Percentiles rank a stretch among this genome's conserved stretches.
Conservation (phyloP, 2,329 filamentous ascomycete genomes). For the Beauveria asiatica region DNA sequence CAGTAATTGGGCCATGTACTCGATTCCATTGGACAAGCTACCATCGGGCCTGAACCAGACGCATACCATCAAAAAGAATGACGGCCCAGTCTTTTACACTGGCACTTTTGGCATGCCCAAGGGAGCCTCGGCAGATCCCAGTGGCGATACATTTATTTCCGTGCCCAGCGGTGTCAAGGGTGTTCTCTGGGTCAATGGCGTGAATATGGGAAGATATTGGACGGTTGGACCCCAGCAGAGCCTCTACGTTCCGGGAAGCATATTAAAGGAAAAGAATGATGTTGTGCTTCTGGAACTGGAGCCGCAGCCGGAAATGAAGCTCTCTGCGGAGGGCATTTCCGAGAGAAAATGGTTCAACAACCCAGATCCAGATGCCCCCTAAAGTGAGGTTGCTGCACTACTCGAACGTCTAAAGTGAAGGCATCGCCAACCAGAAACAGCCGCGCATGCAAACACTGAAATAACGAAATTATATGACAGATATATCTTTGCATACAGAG, state of each 20-base stretch:
- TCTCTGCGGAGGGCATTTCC: conserved; percentile 7
- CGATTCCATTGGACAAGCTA: conserved; percentile 18
- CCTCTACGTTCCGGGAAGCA: conserved; percentile 35
- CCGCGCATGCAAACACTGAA: not conserved
- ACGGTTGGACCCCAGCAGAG: conserved; percentile 37
- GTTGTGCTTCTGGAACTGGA: conserved; percentile 36
- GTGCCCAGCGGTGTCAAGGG: conserved; percentile 35
- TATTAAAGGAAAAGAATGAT: conserved; percentile 30
- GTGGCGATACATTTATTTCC: conserved; percentile 29
- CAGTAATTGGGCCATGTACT: conserved; percentile 31
- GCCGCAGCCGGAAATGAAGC: conserved; percentile 17
- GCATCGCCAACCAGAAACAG: not conserved
- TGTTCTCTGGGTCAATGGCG: conserved; percentile 36
- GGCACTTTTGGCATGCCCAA: conserved; percentile 21
- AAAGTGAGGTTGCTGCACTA: not conserved
- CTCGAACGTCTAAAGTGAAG: not conserved
- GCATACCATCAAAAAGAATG: conserved; percentile 2
- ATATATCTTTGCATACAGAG: too few species aligned
- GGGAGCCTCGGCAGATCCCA: conserved; percentile 12
- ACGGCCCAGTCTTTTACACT: conserved; percentile 12
- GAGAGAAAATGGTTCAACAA: conserved; percentile 13
- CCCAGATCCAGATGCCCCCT: conserved; percentile 9
- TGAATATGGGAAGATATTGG: conserved; percentile 39
- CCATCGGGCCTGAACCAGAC: not conserved
- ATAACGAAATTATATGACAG: too few species aligned